Evolutionary conservation across 129 eudicot genomes (phyloP).

Genomic region (Helichrysum umbraculigerum): DNA sequence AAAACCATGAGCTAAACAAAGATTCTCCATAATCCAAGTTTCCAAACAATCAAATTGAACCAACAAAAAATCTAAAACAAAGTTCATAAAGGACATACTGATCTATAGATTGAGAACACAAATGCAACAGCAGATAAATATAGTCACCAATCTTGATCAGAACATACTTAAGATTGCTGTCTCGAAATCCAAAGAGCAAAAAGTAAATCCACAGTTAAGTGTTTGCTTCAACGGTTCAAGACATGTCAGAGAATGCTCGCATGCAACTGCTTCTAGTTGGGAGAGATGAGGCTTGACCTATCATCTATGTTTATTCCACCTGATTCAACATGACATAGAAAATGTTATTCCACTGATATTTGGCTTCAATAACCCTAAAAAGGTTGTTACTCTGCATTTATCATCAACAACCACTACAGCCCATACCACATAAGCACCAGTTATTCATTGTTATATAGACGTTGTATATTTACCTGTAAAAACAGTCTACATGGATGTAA

Average conservation of each 20-base stretch:
- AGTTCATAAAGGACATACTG: background rate
- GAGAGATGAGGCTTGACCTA: constrained; percentile 1
- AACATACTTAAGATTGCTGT: constrained; percentile 7
- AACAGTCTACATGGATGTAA: no score
- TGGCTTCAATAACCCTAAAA: no score
- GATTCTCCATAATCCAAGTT: background rate
- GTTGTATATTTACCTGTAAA: no score
- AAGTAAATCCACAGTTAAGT: constrained; percentile 9
- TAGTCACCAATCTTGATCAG: constrained; percentile 8
- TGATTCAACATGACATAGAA: background rate
- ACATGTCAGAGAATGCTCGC: constrained; percentile 5
- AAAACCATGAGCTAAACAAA: no score
- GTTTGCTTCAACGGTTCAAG: background rate
- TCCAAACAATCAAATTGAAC: background rate
- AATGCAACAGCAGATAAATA: background rate
- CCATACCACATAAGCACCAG: no score
- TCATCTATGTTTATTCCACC: constrained; percentile 6
- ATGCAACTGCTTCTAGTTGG: constrained; percentile 12
- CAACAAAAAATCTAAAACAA: background rate
- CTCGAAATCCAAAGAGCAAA: constrained; percentile 17
- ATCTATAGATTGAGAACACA: background rate
- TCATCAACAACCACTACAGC: no score
- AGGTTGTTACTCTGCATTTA: no score
- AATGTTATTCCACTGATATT: background rate
- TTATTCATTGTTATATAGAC: no score